Conservation (phyloP, 176 grass and related monocot species). For the Themeda triandra region DNA sequence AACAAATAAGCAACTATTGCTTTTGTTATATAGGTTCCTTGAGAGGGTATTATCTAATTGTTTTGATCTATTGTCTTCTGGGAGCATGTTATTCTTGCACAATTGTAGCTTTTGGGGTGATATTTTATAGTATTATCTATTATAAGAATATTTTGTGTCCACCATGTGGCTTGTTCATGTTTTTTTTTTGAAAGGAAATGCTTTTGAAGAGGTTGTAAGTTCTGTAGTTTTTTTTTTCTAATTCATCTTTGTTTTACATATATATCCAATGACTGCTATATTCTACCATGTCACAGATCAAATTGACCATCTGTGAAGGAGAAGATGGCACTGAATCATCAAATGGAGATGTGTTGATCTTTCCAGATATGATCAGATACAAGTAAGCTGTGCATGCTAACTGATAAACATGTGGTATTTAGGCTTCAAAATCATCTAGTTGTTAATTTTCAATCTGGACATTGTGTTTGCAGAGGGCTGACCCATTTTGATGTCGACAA, state of each 20-base stretch:
- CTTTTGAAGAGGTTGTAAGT: not conserved
- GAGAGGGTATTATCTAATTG: not conserved
- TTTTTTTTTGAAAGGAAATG: not conserved
- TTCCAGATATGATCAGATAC: constrained; percentile 99
- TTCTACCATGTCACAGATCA: constrained; percentile 45
- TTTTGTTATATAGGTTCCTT: not conserved
- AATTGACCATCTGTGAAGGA: constrained; percentile 95
- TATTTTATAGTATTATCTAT: not conserved
- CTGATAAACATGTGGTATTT: constrained; percentile 7
- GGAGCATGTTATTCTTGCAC: constrained; percentile 11
- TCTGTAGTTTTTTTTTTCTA: not conserved
- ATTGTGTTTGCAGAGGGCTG: constrained; percentile 56
- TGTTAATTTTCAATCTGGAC: constrained; percentile 13
- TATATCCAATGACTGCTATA: constrained; percentile 20
- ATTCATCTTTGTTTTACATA: not conserved
- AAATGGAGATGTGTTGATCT: constrained; percentile 93
- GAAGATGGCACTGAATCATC: constrained; percentile 87
- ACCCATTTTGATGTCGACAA: constrained; percentile 83
- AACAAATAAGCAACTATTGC: not conserved
- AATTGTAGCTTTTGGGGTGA: not conserved
- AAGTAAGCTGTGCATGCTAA: constrained; percentile 51
- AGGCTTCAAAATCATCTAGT: constrained; percentile 8
- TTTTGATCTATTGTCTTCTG: not conserved
- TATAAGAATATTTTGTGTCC: not conserved
- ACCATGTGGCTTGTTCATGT: not conserved